phyloP scores from a whole-genome alignment of 2,329 filamentous ascomycete species.

The Clathrospora elynae region DNA sequence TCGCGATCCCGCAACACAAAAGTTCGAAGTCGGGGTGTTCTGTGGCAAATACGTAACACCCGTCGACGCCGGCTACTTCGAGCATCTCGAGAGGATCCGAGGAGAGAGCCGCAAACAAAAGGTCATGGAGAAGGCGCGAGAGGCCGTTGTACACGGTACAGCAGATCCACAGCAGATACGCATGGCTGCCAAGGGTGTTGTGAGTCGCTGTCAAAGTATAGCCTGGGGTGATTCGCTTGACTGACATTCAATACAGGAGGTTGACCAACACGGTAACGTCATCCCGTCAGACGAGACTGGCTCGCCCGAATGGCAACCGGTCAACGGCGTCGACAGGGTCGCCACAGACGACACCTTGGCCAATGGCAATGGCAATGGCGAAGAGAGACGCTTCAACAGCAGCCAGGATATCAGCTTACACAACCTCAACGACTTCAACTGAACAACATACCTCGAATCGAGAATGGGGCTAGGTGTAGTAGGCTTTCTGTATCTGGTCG shows the following conservation, averaged over 20 bases:
- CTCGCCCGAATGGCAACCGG: constrained; percentile 32
- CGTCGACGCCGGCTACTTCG: constrained; percentile 79
- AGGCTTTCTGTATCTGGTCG: too few species aligned
- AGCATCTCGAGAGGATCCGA: constrained; percentile 73
- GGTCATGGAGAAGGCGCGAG: constrained; percentile 66
- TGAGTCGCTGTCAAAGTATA: constrained; percentile 20
- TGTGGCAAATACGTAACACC: constrained; percentile 84
- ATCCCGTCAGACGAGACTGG: constrained; percentile 54
- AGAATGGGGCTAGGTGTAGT: too few species aligned
- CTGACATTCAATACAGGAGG: constrained; percentile 42
- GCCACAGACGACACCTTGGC: constrained; percentile 21
- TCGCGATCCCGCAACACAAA: constrained; percentile 59
- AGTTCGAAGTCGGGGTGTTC: constrained; percentile 92
- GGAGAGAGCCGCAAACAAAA: constrained; percentile 73
- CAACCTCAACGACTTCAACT: constrained; percentile 55
- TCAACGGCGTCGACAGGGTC: constrained; percentile 27
- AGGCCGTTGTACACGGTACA: constrained; percentile 67
- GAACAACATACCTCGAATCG: constrained; percentile 7
- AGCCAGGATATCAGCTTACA: constrained; percentile 66
- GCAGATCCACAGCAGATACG: constrained; percentile 65
- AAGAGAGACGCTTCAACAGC: constrained; percentile 48
- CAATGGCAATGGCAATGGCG: constrained; percentile 24
- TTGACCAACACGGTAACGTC: constrained; percentile 62
- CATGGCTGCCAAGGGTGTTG: constrained; percentile 66
- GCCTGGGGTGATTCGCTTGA: background rate